Conservation (phyloP, 2,329 filamentous ascomycete genomes). For the Exserohilum rostratum region DNA sequence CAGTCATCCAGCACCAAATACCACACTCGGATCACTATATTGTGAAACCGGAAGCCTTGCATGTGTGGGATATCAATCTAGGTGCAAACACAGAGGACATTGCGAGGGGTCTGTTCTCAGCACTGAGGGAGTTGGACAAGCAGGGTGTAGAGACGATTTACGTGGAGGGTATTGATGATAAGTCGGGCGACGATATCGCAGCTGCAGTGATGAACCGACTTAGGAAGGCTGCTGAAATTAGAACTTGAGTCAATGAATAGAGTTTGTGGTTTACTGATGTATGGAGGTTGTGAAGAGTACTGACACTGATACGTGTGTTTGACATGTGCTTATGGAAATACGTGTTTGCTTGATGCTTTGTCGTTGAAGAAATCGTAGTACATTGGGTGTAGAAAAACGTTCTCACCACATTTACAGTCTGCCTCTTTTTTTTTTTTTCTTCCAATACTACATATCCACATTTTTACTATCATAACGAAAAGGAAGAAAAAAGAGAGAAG, state of each 20-base stretch:
- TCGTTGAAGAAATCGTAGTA: too few species aligned
- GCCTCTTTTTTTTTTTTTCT: not conserved
- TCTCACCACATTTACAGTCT: too few species aligned
- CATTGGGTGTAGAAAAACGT: too few species aligned
- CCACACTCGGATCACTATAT: conserved; percentile 35
- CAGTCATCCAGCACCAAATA: conserved; percentile 42
- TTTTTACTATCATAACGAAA: too few species aligned
- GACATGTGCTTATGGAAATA: too few species aligned
- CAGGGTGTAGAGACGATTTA: conserved; percentile 81
- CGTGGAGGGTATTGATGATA: conserved; percentile 81
- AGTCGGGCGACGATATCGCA: conserved; percentile 75
- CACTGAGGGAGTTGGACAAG: conserved; percentile 82
- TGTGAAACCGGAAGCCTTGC: conserved; percentile 10
- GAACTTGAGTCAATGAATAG: conserved; percentile 2
- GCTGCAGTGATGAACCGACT: conserved; percentile 66
- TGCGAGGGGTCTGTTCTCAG: conserved; percentile 86
- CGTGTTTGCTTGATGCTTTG: too few species aligned
- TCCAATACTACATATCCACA: too few species aligned
- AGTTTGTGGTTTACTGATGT: not conserved
- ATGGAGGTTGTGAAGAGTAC: not conserved
- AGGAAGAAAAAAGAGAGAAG: too few species aligned
- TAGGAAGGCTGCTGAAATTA: conserved; percentile 54
- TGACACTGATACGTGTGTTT: too few species aligned
- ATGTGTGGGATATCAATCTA: conserved; percentile 72
- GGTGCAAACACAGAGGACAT: conserved; percentile 74